Evolutionary conservation across 1,284 basidiomycete genomes (phyloP), one percentile per base, ranked within the genome.

Genomic region (Ustilago bromivora): DNA sequence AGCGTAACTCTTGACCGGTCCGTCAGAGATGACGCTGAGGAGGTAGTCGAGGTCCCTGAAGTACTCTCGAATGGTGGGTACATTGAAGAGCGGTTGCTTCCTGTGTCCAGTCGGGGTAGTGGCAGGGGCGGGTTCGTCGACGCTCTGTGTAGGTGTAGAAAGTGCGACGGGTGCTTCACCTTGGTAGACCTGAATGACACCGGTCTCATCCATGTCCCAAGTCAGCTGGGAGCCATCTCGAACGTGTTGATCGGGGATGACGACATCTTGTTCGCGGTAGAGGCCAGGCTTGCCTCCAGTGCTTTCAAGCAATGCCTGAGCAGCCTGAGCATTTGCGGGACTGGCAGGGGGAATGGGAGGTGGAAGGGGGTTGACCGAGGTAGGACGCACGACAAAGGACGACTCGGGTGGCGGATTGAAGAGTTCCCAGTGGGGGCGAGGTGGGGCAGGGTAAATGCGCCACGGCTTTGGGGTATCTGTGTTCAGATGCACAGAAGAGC

Each of bases 1-100:
- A 0, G 97, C 96, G 85, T 98, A 97, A 79, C 93, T 94, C 88
- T 99, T 99, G 5, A 94, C 92, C 0, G 97, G 97, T 0, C 97
- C 96, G 82, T 96, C 94, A 0, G 93, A 91, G 73, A 96, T 96
- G 63, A 88, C 86, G 46, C 81, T 68, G 9, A 87, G 81, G 7
- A 88, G 81, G 84, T 92, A 94, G 85, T 99, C 96, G n/a, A 99
- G 90, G 86, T 99, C 97, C 57, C 93, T 89, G 85, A 97, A 99
- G 87, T 98, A 99, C 86, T 98, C 96, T 76, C 92, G 90, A 57
- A 98, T 92, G 51, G 90, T 91, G 2, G 96, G 96, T 4, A 99
- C 90, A 65, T 91, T 89, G 83, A 92, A 94, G 0, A 92, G 85
- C 0, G 94, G 92, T 35, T 57, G 41, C 55, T 71, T 76, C 19